Evolutionary conservation across 2,329 filamentous ascomycete genomes (phyloP).

Genomic region (Diplodia scrobiculata): DNA sequence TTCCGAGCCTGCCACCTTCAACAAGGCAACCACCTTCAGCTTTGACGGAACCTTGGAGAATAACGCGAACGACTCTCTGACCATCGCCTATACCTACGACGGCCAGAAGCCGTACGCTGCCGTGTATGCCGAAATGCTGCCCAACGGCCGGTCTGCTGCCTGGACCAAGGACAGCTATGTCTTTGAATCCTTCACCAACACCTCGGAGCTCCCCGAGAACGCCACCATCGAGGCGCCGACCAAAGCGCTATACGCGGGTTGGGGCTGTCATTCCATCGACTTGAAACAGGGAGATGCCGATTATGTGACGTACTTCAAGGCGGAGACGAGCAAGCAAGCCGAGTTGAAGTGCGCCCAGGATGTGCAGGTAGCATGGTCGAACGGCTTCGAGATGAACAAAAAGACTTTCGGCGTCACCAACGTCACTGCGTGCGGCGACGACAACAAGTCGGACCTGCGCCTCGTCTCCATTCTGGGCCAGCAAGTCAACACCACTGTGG

Average conservation of each 20-base stretch:
- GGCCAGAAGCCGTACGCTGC: slow-evolving; percentile 25
- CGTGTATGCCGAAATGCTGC: slow-evolving; percentile 12
- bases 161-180: slow-evolving; percentile 25
- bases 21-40: neutral
- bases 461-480: slow-evolving; percentile 1
- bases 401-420: neutral
- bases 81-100: neutral
- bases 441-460: slow-evolving; percentile 2
- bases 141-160: slow-evolving; percentile 20
- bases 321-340: slow-evolving; percentile 4
- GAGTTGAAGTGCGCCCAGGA: slow-evolving; percentile 16
- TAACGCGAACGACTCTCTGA: neutral
- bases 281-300: neutral
- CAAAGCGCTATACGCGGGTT: neutral
- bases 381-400: neutral
- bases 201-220: slow-evolving; percentile 8
- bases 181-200: slow-evolving; percentile 27
- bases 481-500: neutral
- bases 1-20: slow-evolving; percentile 1
- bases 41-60: slow-evolving; percentile 15
- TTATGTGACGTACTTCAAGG: neutral
- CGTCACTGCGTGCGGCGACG: slow-evolving; percentile 12
- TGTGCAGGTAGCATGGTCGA: neutral
- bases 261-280: slow-evolving; percentile 2
- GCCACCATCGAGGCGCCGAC: slow-evolving; percentile 6